Conservation (phyloP, 768 basidiomycete species). For the Suillus subluteus region DNA sequence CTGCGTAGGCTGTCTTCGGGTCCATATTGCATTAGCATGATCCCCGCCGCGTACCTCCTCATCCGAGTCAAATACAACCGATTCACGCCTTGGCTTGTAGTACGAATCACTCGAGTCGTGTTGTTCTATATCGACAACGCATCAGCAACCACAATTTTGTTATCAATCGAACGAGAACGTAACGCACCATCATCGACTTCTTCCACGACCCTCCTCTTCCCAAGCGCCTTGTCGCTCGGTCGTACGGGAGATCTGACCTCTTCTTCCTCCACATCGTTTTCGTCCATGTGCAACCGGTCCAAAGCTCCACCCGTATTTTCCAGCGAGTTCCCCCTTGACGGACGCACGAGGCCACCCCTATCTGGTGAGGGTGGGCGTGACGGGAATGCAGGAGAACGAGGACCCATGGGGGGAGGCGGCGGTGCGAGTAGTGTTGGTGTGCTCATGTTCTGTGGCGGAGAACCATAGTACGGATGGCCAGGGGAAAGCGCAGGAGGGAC, state of each 20-base stretch:
- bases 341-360: slow-evolving; percentile 27
- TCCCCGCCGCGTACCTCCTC: slow-evolving; percentile 28
- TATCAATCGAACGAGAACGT: background rate
- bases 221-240: slow-evolving; percentile 87
- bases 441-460: slow-evolving; percentile 29
- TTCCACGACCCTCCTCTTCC: slow-evolving; percentile 73
- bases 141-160: slow-evolving; percentile 1
- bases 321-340: slow-evolving; percentile 25
- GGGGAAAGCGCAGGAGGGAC: slow-evolving; percentile 32
- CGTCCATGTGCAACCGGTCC: slow-evolving; percentile 32
- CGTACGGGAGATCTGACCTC: slow-evolving; percentile 44
- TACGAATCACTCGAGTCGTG: slow-evolving; percentile 64
- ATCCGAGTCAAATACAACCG: slow-evolving; percentile 45
- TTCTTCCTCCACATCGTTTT: slow-evolving; percentile 32
- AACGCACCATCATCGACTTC: slow-evolving; percentile 48
- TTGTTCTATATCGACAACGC: slow-evolving; percentile 38
- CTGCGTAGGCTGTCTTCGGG: slow-evolving; percentile 52
- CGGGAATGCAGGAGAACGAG: slow-evolving; percentile 59
- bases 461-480: slow-evolving; percentile 18
- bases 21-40: slow-evolving; percentile 25
- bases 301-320: slow-evolving; percentile 31
- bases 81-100: slow-evolving; percentile 43
- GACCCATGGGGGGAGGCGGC: slow-evolving; percentile 72
- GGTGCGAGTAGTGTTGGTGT: slow-evolving; percentile 53
- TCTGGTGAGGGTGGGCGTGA: slow-evolving; percentile 79